Percentiles rank a stretch among this genome's conserved stretches.
Conservation (phyloP, 2,329 filamentous ascomycete species). For the Epichloe hybrida region DNA sequence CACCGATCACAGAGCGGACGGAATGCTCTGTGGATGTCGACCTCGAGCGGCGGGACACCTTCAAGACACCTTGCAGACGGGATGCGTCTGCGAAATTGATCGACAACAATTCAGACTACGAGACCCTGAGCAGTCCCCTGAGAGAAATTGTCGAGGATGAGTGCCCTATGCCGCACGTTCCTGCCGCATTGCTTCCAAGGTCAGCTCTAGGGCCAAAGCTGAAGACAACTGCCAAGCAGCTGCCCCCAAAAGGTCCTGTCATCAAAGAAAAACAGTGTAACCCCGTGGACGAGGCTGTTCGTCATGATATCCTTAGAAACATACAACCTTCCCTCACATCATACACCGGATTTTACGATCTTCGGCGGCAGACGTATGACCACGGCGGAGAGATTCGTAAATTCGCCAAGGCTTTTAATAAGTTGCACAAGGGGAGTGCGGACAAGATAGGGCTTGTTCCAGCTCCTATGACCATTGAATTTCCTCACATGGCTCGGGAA, state of each 20-base stretch:
- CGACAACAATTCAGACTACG: slow-evolving; percentile 23
- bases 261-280: slow-evolving; percentile 80
- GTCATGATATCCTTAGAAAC: slow-evolving; percentile 59
- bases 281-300: slow-evolving; percentile 66
- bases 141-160: slow-evolving; percentile 46
- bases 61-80: slow-evolving; percentile 66
- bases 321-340: slow-evolving; percentile 59
- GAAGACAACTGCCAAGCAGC: slow-evolving; percentile 22
- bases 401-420: slow-evolving; percentile 55
- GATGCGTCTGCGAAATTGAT: slow-evolving; percentile 13
- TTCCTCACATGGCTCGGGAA: slow-evolving; percentile 48
- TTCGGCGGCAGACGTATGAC: slow-evolving; percentile 48
- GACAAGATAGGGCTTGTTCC: slow-evolving; percentile 49
- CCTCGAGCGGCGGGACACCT: slow-evolving; percentile 44
- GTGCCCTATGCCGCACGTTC: slow-evolving; percentile 31
- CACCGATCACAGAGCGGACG: slow-evolving; percentile 89
- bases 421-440: slow-evolving; percentile 39
- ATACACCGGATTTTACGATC: slow-evolving; percentile 70
- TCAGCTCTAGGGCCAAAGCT: slow-evolving; percentile 21
- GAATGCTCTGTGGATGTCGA: slow-evolving; percentile 69
- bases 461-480: slow-evolving; percentile 51
- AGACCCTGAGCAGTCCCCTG: slow-evolving; percentile 57
- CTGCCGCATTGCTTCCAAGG: slow-evolving; percentile 36
- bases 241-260: slow-evolving; percentile 51
- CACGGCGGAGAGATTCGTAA: slow-evolving; percentile 67